Percentiles rank a stretch among this genome's conserved stretches.
phyloP scores from a whole-genome alignment of 352 stramenopile species.

The Phytopythium aichiense region DNA sequence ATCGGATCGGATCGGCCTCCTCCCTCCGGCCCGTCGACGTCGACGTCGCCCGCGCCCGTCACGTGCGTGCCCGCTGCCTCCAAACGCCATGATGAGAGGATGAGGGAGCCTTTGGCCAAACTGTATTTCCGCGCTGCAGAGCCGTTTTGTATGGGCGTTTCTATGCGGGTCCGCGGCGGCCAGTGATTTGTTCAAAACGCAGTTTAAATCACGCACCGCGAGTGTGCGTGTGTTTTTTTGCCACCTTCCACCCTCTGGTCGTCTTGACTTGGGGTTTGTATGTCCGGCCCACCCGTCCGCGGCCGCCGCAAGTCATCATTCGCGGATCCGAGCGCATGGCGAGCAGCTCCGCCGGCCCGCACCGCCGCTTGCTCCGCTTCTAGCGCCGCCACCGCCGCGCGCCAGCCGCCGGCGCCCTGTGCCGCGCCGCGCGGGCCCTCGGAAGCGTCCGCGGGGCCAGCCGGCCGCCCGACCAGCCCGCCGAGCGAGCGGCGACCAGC shows the following conservation, averaged over 20 bases:
- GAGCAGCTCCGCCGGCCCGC: background rate
- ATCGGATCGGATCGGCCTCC: background rate
- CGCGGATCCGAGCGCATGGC: constrained; percentile 3
- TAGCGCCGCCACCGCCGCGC: background rate
- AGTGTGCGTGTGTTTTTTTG: background rate
- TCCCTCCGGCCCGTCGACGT: constrained; percentile 1
- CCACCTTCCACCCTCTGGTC: background rate
- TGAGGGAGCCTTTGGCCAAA: no score
- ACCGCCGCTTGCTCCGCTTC: background rate
- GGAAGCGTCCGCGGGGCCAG: background rate
- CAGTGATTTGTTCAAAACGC: background rate
- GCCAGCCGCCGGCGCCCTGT: background rate
- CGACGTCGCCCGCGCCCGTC: constrained; percentile 3
- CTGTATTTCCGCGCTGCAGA: background rate
- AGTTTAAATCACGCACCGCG: background rate
- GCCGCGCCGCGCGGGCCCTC: background rate
- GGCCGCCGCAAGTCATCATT: background rate
- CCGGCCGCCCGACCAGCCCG: background rate
- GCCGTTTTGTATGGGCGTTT: background rate
- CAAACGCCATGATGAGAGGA: background rate
- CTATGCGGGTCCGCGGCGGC: background rate
- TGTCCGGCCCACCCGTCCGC: background rate
- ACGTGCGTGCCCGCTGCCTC: background rate
- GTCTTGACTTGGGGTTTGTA: background rate
- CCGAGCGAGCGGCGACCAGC: no score